These are phyloP conservation scores for Pichia thaimueangensis DNA, from an alignment of 805 yeast genomes.

Conservation along the genomic window DNA sequence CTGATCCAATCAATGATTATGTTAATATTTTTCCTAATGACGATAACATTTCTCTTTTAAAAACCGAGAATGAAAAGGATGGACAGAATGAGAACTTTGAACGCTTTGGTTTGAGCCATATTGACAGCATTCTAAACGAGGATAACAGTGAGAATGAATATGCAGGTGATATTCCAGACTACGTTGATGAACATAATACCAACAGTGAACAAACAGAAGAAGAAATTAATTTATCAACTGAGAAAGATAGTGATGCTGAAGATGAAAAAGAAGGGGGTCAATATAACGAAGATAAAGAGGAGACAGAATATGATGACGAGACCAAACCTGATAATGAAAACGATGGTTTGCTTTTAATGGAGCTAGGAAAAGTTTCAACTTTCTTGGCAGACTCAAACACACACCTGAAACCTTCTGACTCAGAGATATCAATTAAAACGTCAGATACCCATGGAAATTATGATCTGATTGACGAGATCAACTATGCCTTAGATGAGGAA, in stretches of 20 bases:
- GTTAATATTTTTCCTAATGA: slow-evolving; percentile 1
- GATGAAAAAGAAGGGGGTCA: slow-evolving; percentile 5
- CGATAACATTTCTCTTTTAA: not conserved
- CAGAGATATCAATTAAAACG: slow-evolving; percentile 6
- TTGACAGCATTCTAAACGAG: not conserved
- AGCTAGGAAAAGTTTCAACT: slow-evolving; percentile 4
- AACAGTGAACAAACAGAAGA: not conserved
- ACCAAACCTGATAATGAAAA: not conserved
- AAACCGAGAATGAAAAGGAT: not conserved
- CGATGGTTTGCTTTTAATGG: slow-evolving; percentile 4
- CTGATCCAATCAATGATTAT: slow-evolving; percentile 8
- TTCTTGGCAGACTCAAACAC: slow-evolving; percentile 4
- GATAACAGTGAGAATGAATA: not conserved
- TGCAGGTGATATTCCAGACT: not conserved
- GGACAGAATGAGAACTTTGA: not conserved
- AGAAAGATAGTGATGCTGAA: not conserved
- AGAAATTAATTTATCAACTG: not conserved
- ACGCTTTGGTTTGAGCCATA: not conserved
- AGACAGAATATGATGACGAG: not conserved
- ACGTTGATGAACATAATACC: not conserved
- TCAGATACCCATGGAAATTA: not conserved
- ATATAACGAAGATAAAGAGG: not conserved
- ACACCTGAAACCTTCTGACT: not conserved
- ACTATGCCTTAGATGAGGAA: slow-evolving; percentile 14
- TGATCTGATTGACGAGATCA: slow-evolving; percentile 14